A percentile compares a stretch with the other conserved stretches of the same genome.
Conservation (phyloP, 2,329 filamentous ascomycete species). For the Cercospora sesami region DNA sequence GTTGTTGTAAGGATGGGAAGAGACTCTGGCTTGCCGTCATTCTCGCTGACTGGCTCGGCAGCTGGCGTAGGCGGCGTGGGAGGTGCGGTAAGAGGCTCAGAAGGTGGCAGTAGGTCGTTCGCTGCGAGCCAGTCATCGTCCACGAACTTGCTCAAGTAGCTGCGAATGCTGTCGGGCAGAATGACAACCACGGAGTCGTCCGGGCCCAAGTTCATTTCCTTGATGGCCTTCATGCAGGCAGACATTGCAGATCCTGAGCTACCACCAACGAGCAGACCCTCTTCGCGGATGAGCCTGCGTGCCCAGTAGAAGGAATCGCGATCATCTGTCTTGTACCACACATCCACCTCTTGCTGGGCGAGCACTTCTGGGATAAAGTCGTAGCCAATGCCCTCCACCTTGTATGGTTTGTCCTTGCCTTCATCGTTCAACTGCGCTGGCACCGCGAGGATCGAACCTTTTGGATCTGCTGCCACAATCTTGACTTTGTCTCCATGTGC, state of each 20-base stretch:
- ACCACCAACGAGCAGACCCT: conserved; percentile 89
- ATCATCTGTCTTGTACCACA: conserved; percentile 98
- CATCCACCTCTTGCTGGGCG: conserved; percentile 75
- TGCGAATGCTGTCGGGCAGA: conserved; percentile 92
- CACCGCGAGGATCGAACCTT: conserved; percentile 85
- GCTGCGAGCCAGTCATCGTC: conserved; percentile 99
- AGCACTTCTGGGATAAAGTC: conserved; percentile 97
- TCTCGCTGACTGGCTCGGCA: conserved; percentile 29
- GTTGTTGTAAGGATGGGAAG: conserved; percentile 42
- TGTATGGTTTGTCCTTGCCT: conserved; percentile 80
- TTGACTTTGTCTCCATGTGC: conserved; percentile 77
- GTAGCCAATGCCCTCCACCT: conserved; percentile 98
- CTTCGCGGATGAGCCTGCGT: conserved; percentile 86
- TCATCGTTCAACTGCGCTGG: conserved; percentile 78
- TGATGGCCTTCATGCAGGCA: conserved; percentile 72
- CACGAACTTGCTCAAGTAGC: conserved; percentile 96
- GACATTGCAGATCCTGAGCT: conserved; percentile 91
- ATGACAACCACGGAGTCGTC: conserved; percentile 88
- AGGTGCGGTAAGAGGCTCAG: conserved; percentile 48
- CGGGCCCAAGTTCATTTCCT: conserved; percentile 74
- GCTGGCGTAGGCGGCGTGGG: conserved; percentile 41
- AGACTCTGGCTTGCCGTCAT: conserved; percentile 17
- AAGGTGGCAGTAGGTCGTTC: conserved; percentile 79
- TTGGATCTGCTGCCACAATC: conserved; percentile 87
- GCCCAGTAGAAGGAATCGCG: conserved; percentile 86